phyloP scores from a whole-genome alignment of 106 monocot species.

The Dioscorea alata region DNA sequence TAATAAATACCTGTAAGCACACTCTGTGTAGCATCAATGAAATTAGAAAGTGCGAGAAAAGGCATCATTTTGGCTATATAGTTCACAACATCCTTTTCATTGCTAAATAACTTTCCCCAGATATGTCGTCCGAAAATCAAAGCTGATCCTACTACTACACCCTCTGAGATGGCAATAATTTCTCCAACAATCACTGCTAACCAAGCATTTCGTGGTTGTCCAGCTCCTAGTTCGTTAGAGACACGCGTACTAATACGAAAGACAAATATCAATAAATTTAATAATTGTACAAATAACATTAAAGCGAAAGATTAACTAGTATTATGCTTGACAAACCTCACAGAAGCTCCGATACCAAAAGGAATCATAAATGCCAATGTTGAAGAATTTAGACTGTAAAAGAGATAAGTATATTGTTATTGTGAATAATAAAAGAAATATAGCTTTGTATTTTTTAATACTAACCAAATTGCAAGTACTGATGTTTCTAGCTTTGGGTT shows the following conservation, averaged over 20 bases:
- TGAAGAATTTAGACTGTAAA: background rate
- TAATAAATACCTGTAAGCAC: slow-evolving; percentile 14
- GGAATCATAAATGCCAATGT: background rate
- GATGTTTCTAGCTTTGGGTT: background rate
- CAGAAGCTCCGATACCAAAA: background rate
- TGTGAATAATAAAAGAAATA: background rate
- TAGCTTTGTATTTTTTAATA: background rate
- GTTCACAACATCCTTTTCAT: slow-evolving; percentile 15
- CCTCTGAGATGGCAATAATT: slow-evolving; percentile 1
- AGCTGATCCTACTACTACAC: background rate
- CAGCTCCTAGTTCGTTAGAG: slow-evolving; percentile 31
- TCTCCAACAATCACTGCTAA: slow-evolving; percentile 8
- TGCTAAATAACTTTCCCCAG: slow-evolving; percentile 20
- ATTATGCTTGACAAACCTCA: background rate
- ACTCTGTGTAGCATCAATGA: slow-evolving; percentile 18
- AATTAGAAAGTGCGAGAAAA: background rate
- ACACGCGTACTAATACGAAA: slow-evolving; percentile 15
- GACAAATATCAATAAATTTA: background rate
- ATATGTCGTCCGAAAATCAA: slow-evolving; percentile 4
- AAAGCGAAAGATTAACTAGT: background rate
- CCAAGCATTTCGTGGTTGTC: slow-evolving; percentile 9
- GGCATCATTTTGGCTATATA: slow-evolving; percentile 6
- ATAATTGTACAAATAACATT: background rate
- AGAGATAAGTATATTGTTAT: background rate
- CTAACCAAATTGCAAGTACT: background rate